phyloP scores from a whole-genome alignment of 1,284 basidiomycete genomes.

The Heimioporus retisporus region DNA sequence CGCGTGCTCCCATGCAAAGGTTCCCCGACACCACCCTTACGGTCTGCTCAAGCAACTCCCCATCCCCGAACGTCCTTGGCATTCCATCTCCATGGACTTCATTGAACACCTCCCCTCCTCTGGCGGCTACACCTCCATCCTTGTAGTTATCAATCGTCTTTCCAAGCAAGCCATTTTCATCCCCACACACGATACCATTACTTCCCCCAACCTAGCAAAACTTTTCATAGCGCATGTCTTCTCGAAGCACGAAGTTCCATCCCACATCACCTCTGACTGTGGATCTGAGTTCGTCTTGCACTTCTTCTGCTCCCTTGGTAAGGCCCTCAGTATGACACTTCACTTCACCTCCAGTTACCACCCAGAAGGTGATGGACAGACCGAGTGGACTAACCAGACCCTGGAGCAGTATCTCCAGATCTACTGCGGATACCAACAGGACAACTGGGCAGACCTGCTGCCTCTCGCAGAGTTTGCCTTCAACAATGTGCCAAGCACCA shows the following conservation, averaged over 20 bases:
- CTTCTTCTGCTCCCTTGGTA: not conserved
- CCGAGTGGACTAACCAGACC: not conserved
- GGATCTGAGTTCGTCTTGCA: not conserved
- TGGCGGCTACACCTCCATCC: not conserved
- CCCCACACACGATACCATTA: not conserved
- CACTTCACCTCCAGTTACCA: not conserved
- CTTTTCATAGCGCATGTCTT: not conserved
- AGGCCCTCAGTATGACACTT: not conserved
- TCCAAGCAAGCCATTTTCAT: not conserved
- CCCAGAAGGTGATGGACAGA: not conserved
- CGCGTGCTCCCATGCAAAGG: too few relatives aligned
- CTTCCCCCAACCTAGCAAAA: not conserved
- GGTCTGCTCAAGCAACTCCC: too few relatives aligned
- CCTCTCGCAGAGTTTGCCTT: too few relatives aligned
- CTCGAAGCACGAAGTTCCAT: not conserved
- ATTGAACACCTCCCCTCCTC: too few relatives aligned
- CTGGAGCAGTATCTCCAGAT: too few relatives aligned
- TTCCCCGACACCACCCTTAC: too few relatives aligned
- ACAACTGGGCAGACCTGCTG: too few relatives aligned
- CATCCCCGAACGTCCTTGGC: too few relatives aligned
- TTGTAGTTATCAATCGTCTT: not conserved
- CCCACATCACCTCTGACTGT: not conserved
- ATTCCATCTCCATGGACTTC: too few relatives aligned
- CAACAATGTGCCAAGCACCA: too few relatives aligned
- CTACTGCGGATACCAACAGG: too few relatives aligned